These are phyloP conservation scores for Saturnispora dispora DNA, from an alignment of 805 yeast species.

Conservation along the genomic window DNA sequence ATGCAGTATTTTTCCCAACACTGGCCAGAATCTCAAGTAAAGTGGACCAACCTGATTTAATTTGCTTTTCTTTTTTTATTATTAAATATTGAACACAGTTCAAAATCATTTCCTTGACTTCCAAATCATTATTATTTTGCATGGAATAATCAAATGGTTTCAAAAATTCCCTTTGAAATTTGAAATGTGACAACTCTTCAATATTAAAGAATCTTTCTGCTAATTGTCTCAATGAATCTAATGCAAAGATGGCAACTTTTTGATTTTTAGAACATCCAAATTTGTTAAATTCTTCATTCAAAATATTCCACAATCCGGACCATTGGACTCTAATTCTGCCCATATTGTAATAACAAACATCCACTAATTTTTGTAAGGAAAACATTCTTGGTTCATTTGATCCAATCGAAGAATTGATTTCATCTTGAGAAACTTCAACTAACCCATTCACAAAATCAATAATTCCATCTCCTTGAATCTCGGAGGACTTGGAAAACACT, in stretches of 20 bases:
- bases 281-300: slow-evolving; percentile 81
- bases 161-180: slow-evolving; percentile 88
- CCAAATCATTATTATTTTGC: slow-evolving; percentile 52
- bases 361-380: slow-evolving; percentile 90
- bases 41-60: slow-evolving; percentile 93
- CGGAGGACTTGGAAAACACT: slow-evolving; percentile 75
- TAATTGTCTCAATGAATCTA: slow-evolving; percentile 88
- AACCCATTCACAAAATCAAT: slow-evolving; percentile 80
- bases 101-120: slow-evolving; percentile 79
- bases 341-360: slow-evolving; percentile 97
- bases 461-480: slow-evolving; percentile 74
- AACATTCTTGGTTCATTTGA: slow-evolving; percentile 82
- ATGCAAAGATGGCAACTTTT: slow-evolving; percentile 77
- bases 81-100: slow-evolving; percentile 87
- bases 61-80: slow-evolving; percentile 57
- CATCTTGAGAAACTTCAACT: slow-evolving; percentile 80
- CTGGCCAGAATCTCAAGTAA: slow-evolving; percentile 69
- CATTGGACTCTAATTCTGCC: slow-evolving; percentile 91
- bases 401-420: slow-evolving; percentile 79
- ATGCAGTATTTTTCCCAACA: slow-evolving; percentile 50
- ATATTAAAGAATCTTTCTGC: slow-evolving; percentile 87
- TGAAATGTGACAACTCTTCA: slow-evolving; percentile 91
- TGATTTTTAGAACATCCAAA: slow-evolving; percentile 76
- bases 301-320: slow-evolving; percentile 89
- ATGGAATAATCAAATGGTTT: slow-evolving; percentile 82